Conservation (phyloP, 2,329 filamentous ascomycete genomes). For the Gnomoniopsis smithogilvyi region DNA sequence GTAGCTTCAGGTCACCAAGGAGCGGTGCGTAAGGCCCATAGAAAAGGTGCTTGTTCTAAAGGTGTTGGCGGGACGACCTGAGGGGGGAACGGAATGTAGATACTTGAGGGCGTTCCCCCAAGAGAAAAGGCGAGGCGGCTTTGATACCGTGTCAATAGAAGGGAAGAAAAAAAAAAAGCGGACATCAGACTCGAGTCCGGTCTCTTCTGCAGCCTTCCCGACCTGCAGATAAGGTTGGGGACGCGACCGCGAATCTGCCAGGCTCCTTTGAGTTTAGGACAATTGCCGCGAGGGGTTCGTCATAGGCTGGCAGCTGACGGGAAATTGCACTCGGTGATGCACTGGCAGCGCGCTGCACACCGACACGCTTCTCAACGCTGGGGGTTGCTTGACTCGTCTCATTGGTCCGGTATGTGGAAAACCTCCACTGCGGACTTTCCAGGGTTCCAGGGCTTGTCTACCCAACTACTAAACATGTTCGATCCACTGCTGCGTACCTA, state of each 20-base stretch:
- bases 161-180: background rate
- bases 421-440: background rate
- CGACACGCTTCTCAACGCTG: background rate
- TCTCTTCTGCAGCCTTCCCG: background rate
- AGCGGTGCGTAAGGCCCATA: background rate
- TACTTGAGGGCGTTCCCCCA: background rate
- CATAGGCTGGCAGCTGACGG: slow-evolving; percentile 7
- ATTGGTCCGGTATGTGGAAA: background rate
- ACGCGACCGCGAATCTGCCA: slow-evolving; percentile 8
- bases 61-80: slow-evolving; percentile 13
- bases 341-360: background rate
- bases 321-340: slow-evolving; percentile 10
- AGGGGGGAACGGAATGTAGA: background rate
- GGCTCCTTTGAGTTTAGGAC: slow-evolving; percentile 6
- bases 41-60: background rate
- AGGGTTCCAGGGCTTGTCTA: background rate
- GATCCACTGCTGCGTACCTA: background rate
- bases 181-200: too few species aligned
- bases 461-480: background rate
- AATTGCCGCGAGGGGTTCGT: background rate
- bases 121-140: slow-evolving; percentile 1
- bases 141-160: slow-evolving; percentile 12
- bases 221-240: background rate
- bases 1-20: background rate
- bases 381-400: background rate